Evolutionary conservation across 805 yeast species (phyloP).

Genomic region (Kuraishia capsulata): DNA sequence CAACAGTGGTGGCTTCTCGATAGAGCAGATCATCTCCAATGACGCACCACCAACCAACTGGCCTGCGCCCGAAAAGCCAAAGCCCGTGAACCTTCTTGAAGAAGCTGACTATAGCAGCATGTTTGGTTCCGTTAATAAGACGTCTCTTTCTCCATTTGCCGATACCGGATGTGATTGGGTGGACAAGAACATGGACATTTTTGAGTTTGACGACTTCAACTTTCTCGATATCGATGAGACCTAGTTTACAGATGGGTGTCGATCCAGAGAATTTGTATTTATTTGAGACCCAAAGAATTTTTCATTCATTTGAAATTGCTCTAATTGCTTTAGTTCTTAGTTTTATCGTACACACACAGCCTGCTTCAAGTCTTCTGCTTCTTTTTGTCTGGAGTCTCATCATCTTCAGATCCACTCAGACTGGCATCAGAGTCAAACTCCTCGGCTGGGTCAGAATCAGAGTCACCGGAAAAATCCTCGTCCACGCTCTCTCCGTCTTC

Average conservation of each 20-base stretch:
- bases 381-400: constrained; percentile 12
- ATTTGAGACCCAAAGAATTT: neutral
- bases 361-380: constrained; percentile 16
- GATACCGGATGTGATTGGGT: constrained; percentile 56
- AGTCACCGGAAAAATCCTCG: constrained; percentile 64
- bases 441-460: constrained; percentile 60
- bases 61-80: neutral
- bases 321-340: no score
- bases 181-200: constrained; percentile 30
- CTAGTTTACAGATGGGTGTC: no score
- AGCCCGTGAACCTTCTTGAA: neutral
- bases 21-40: neutral
- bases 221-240: constrained; percentile 3
- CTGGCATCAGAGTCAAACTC: constrained; percentile 68
- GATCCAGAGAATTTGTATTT: neutral
- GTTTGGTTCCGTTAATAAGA: neutral
- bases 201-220: constrained; percentile 26
- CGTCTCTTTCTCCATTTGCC: constrained; percentile 11
- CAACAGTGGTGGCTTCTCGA: neutral
- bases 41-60: no score
- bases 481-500: constrained; percentile 73
- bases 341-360: neutral
- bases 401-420: constrained; percentile 16
- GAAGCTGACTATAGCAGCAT: neutral
- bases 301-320: neutral